Percentiles rank a stretch among this genome's conserved stretches.
These are phyloP conservation scores for Lumnitzera racemosa DNA, from an alignment of 345 rosid species.

Conservation along the genomic window DNA sequence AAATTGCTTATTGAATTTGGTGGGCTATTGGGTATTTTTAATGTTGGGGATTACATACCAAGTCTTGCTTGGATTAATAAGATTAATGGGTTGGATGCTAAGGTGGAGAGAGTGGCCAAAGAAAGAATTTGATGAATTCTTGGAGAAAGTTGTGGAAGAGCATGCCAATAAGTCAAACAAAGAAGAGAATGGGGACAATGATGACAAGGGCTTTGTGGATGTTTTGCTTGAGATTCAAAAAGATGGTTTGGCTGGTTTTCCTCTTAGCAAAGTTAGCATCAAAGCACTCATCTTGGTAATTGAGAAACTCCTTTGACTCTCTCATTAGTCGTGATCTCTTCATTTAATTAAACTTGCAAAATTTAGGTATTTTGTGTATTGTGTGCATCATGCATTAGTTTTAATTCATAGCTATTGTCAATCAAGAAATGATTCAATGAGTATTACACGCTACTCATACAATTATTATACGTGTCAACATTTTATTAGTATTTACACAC, in stretches of 20 bases:
- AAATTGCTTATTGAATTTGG: conserved; percentile 14
- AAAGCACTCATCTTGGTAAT: conserved; percentile 31
- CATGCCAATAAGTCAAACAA: background rate
- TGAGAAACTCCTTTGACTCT: too few relatives aligned
- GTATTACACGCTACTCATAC: too few relatives aligned
- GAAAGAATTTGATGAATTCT: conserved; percentile 22
- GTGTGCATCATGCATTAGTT: too few relatives aligned
- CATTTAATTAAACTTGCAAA: too few relatives aligned
- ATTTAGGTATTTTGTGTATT: too few relatives aligned
- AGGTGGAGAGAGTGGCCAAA: conserved; percentile 14
- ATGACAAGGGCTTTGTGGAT: conserved; percentile 21
- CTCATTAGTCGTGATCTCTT: background rate
- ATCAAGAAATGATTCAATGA: too few relatives aligned
- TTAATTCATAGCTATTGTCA: too few relatives aligned
- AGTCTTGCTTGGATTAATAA: conserved; percentile 41
- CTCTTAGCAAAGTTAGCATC: conserved; percentile 9
- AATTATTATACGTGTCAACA: too few relatives aligned
- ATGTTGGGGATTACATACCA: conserved; percentile 44
- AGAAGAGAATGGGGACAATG: background rate
- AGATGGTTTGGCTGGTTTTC: conserved; percentile 4
- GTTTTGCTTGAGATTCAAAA: conserved; percentile 19
- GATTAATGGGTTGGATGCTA: conserved; percentile 19
- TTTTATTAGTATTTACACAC: too few relatives aligned
- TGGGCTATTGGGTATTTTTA: conserved; percentile 25
- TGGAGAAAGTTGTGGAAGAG: conserved; percentile 17